phyloP scores from a whole-genome alignment of 768 basidiomycete species.

The Rhodotorula kratochvilovae region DNA sequence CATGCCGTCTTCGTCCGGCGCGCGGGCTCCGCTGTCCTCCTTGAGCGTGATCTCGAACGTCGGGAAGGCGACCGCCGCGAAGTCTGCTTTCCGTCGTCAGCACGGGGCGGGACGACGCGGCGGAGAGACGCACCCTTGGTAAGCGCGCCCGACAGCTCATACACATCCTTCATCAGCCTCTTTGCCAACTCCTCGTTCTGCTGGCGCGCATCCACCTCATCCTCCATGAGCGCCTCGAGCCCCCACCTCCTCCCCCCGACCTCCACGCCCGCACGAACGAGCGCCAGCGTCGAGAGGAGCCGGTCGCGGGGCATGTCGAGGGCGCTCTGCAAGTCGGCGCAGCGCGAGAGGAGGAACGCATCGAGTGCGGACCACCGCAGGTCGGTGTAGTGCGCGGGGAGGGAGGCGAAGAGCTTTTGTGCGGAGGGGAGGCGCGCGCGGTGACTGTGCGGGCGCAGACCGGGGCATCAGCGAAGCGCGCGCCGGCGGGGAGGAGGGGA shows the following conservation, averaged over 20 bases:
- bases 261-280: conserved; percentile 55
- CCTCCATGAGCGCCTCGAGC: conserved; percentile 52
- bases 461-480: not conserved
- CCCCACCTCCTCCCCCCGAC: conserved; percentile 46
- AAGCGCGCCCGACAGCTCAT: conserved; percentile 39
- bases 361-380: conserved; percentile 46
- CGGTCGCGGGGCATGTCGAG: conserved; percentile 54
- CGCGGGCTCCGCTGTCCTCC: not conserved
- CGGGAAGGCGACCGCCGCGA: conserved; percentile 58
- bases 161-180: conserved; percentile 38
- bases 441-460: conserved; percentile 55
- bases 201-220: not conserved
- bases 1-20: conserved; percentile 35
- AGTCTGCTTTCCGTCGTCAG: conserved; percentile 53
- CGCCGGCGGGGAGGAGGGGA: not conserved
- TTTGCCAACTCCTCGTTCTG: conserved; percentile 12
- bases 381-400: conserved; percentile 59
- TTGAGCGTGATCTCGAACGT: conserved; percentile 33
- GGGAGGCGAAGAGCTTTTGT: conserved; percentile 65
- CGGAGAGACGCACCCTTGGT: conserved; percentile 40
- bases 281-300: conserved; percentile 57
- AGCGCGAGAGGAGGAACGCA: conserved; percentile 29
- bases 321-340: conserved; percentile 12
- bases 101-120: not conserved
- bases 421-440: conserved; percentile 63